These are phyloP conservation scores for Leptodermis oblonga DNA, from an alignment of 257 asterid species.

Conservation along the genomic window DNA sequence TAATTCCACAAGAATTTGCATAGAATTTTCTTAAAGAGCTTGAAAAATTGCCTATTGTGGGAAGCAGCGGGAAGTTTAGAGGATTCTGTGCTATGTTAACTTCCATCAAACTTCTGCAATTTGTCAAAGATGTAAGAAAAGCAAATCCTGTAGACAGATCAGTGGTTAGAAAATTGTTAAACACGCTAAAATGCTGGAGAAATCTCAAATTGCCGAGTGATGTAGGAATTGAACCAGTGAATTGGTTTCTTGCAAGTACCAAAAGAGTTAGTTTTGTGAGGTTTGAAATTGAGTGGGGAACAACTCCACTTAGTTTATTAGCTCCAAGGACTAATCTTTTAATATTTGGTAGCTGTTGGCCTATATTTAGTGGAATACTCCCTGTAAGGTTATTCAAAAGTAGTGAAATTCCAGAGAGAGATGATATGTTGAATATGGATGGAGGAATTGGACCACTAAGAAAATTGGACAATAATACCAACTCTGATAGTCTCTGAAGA, in stretches of 20 bases:
- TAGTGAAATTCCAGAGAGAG: not conserved
- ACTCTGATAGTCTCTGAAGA: not conserved
- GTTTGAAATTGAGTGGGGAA: constrained; percentile 5
- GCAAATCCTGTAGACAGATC: no score
- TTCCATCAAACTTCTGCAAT: not conserved
- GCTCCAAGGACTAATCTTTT: not conserved
- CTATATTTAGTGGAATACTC: constrained; percentile 3
- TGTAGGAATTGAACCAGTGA: constrained; percentile 7
- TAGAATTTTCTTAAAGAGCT: not conserved
- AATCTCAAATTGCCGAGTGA: not conserved
- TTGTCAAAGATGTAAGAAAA: not conserved
- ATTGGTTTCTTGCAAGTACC: not conserved
- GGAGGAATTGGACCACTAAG: not conserved
- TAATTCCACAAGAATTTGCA: not conserved
- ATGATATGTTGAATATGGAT: constrained; percentile 4
- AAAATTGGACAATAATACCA: not conserved
- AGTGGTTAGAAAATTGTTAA: not conserved
- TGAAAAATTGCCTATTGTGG: not conserved
- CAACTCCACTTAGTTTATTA: not conserved
- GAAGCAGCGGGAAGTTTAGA: not conserved
- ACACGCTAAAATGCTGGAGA: not conserved
- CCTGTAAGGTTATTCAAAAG: not conserved
- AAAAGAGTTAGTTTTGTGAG: not conserved
- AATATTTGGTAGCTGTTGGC: not conserved
- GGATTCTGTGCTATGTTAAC: not conserved